Evolutionary conservation across 1,284 basidiomycete genomes (phyloP).

Genomic region (Cutaneotrichosporon mucoides): DNA sequence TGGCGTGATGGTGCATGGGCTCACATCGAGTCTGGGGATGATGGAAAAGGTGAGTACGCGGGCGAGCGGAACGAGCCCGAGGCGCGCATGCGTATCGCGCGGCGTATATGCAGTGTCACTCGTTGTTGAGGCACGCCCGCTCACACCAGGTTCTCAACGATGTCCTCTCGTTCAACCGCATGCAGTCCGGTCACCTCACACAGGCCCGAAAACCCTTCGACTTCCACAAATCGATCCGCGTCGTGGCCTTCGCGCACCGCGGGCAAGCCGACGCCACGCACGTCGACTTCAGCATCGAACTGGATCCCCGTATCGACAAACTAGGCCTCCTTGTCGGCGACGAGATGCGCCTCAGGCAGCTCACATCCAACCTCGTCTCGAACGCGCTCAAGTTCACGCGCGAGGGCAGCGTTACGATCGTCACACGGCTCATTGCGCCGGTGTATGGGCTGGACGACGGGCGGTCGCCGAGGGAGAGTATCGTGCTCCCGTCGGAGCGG

Average conservation of each 20-base stretch:
- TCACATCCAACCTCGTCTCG: slow-evolving; percentile 55
- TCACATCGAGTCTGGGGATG: slow-evolving; percentile 78
- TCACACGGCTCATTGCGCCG: slow-evolving; percentile 46
- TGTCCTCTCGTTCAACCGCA: slow-evolving; percentile 58
- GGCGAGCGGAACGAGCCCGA: too few species aligned
- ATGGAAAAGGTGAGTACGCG: slow-evolving; percentile 50
- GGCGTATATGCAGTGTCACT: not conserved
- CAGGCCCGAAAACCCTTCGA: slow-evolving; percentile 61
- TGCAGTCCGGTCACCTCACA: slow-evolving; percentile 49
- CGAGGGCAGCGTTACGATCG: slow-evolving; percentile 52
- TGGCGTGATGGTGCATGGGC: slow-evolving; percentile 47
- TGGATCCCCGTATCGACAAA: slow-evolving; percentile 71
- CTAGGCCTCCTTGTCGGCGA: slow-evolving; percentile 55
- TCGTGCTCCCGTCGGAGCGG: too few species aligned
- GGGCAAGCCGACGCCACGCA: slow-evolving; percentile 68
- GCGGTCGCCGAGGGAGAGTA: too few species aligned
- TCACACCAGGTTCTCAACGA: slow-evolving; percentile 66
- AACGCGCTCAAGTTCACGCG: slow-evolving; percentile 65
- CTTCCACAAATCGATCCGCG: slow-evolving; percentile 76
- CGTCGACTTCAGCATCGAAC: slow-evolving; percentile 62
- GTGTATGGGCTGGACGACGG: too few species aligned
- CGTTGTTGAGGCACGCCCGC: not conserved
- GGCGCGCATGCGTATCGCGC: too few species aligned
- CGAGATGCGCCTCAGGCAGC: slow-evolving; percentile 68
- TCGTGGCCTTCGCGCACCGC: slow-evolving; percentile 69